Evolutionary conservation across 345 rosid species (phyloP).

Genomic region (Populus nigra): DNA sequence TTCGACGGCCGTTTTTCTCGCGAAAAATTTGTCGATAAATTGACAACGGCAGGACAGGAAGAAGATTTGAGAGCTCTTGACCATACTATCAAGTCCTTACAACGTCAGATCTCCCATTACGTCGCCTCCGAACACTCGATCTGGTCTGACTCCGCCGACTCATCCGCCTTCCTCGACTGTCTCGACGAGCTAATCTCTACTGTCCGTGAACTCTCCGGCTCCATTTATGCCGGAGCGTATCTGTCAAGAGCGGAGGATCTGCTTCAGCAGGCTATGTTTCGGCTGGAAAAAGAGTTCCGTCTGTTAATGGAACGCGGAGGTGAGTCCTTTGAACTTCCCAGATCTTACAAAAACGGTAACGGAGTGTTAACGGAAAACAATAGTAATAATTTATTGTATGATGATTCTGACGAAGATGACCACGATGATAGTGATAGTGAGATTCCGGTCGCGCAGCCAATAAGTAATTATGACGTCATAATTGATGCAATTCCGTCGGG

Average conservation of each 20-base stretch:
- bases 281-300: constrained; percentile 71
- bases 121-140: constrained; percentile 60
- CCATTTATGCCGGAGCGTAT: constrained; percentile 43
- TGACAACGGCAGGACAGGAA: constrained; percentile 42
- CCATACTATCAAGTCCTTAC: constrained; percentile 46
- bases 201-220: constrained; percentile 40
- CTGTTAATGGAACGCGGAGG: constrained; percentile 72
- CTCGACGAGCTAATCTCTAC: constrained; percentile 60
- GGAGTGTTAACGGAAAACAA: neutral
- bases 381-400: neutral
- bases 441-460: constrained; percentile 79
- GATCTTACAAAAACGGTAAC: constrained; percentile 17
- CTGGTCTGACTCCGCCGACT: constrained; percentile 81
- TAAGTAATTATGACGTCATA: constrained; percentile 66
- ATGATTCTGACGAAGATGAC: constrained; percentile 49
- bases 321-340: constrained; percentile 51
- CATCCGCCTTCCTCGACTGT: constrained; percentile 69
- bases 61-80: constrained; percentile 39
- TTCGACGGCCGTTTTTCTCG: constrained; percentile 89
- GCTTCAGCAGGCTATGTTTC: constrained; percentile 80
- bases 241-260: constrained; percentile 73
- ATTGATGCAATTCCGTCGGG: constrained; percentile 88
- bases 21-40: constrained; percentile 55
- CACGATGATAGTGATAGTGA: constrained; percentile 40
- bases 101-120: constrained; percentile 74